Base-by-base conservation (phyloP, 176 grass and related monocot genomes). In the Cocos nucifera region DNA sequence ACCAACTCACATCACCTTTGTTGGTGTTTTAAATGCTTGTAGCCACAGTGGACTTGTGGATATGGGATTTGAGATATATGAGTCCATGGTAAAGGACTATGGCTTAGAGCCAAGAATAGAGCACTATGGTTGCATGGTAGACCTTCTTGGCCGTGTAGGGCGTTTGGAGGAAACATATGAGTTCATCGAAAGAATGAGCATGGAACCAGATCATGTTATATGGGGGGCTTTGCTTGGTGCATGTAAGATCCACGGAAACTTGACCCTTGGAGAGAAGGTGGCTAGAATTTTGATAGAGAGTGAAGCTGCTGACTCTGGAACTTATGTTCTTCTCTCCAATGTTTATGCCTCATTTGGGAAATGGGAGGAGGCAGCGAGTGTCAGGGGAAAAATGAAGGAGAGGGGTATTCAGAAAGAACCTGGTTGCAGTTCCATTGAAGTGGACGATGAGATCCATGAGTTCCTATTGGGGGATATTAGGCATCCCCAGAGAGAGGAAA, bases 331-430 rank as follows among this genome's bases (percentile, higher is more conserved):
- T 55, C 70, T 73, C 27, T 62, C 70, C 4, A 73, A 73, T 54
- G 50, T 55, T 12, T 73, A 54, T 16, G 59, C 59, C 17, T 73
- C 58, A 4, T 73, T 35, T 28, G 19, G 70, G 14, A 73, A 62
- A 63, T 73, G 70, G 70, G 18, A 63, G 21, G 70, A 53, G 58
- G 58, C 70, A 3, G 58, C 32, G 8, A 53, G 8, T 12, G 24
- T 12, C 7, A 53, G 70, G 54, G 27, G 25, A 23, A 73, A 62
- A 9, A 73, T 63, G 70, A 73, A 28, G 51, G 58, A 19, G 50
- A 73, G 30, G 49, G 70, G 58, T 5, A 54, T 73, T 48, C 70
- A 23, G 58, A 73, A 73, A 73, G 70, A 73, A 24, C 70, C 70
- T 54, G 70, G 70, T 10, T 73, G 70, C 17, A 62, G 70, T 50